phyloP scores from a whole-genome alignment of 805 yeast species.

The Wickerhamiella brachini region DNA sequence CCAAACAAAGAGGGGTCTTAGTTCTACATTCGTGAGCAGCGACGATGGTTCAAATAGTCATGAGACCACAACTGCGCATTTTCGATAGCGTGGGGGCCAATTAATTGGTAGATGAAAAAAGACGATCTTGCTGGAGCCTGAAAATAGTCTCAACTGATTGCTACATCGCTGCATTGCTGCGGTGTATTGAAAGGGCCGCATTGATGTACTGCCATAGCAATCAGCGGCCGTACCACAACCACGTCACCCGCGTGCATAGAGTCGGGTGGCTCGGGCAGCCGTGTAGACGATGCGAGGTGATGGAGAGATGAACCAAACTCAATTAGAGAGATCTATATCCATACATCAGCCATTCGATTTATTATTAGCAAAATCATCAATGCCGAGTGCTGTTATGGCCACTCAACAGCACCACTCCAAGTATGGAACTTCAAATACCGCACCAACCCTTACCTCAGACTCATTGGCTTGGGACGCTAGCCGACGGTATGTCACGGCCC shows the following conservation, averaged over 20 bases:
- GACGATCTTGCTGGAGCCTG: not conserved
- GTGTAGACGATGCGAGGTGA: not conserved
- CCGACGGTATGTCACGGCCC: not conserved
- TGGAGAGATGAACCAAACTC: not conserved
- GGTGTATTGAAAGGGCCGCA: not conserved
- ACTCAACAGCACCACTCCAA: no score
- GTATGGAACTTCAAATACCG: not conserved
- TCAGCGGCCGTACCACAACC: not conserved
- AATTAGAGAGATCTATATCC: not conserved
- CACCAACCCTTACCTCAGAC: not conserved
- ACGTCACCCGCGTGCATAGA: not conserved
- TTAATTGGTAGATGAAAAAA: no score
- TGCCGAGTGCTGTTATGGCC: no score
- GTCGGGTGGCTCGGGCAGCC: not conserved
- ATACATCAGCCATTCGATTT: not conserved
- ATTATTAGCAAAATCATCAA: no score
- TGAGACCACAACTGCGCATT: no score
- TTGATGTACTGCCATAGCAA: not conserved
- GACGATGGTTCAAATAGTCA: no score
- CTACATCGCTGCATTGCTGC: not conserved
- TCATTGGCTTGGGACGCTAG: not conserved
- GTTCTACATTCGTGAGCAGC: no score
- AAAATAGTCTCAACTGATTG: not conserved
- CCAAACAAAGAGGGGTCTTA: no score
- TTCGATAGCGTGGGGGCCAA: no score